Conservation (phyloP, 352 stramenopile genomes). For the Phytophthora fragariae region DNA sequence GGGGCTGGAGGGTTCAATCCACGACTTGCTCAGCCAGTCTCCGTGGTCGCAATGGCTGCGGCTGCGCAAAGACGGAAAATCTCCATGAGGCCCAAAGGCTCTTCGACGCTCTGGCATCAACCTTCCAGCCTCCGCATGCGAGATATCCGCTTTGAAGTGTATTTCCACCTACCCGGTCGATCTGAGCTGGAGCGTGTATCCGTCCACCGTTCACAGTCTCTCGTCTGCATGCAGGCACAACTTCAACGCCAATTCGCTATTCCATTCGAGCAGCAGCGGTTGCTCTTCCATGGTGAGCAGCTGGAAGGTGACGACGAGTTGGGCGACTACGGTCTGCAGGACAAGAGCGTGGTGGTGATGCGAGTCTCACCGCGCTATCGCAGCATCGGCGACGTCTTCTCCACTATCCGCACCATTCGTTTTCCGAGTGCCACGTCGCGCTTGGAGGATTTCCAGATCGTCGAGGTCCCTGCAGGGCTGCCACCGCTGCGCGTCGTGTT, state of each 20-base stretch:
- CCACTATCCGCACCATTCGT: slow-evolving; percentile 63
- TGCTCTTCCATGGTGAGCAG: slow-evolving; percentile 64
- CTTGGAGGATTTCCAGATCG: slow-evolving; percentile 61
- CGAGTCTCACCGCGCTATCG: slow-evolving; percentile 56
- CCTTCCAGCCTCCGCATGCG: slow-evolving; percentile 29
- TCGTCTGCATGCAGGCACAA: slow-evolving; percentile 61
- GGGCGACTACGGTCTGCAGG: slow-evolving; percentile 58
- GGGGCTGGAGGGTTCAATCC: slow-evolving; percentile 2
- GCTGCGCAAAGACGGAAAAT: slow-evolving; percentile 24
- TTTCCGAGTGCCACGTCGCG: slow-evolving; percentile 38
- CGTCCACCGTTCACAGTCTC: slow-evolving; percentile 55
- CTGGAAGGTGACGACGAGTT: slow-evolving; percentile 75
- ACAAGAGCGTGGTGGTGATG: slow-evolving; percentile 61
- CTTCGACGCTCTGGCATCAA: slow-evolving; percentile 15
- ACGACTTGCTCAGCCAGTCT: slow-evolving; percentile 26
- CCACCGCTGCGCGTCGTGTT: slow-evolving; percentile 65
- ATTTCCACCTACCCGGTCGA: slow-evolving; percentile 50
- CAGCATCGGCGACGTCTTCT: slow-evolving; percentile 70
- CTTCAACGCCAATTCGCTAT: slow-evolving; percentile 67
- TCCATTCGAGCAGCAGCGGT: slow-evolving; percentile 66
- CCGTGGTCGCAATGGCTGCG: slow-evolving; percentile 16
- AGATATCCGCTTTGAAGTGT: slow-evolving; percentile 60
- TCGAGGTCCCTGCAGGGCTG: slow-evolving; percentile 67
- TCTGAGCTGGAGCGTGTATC: slow-evolving; percentile 46
- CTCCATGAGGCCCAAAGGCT: not conserved